Percentiles rank a stretch among this genome's conserved stretches.
Conservation (phyloP, 2,329 filamentous ascomycete species). For the Bipolaris zeicola region DNA sequence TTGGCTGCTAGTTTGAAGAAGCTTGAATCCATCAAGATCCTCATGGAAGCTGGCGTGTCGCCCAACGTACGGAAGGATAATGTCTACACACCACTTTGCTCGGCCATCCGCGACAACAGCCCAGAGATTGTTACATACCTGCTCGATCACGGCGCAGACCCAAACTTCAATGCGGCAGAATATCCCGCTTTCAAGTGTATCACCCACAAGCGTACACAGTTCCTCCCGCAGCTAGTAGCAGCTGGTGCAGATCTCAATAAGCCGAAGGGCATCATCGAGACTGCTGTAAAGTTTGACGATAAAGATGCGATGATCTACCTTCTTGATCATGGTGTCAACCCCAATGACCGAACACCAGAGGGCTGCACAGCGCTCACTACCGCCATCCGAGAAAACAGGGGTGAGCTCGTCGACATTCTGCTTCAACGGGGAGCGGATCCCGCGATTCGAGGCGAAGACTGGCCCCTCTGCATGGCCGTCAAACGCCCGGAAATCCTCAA, state of each 20-base stretch:
- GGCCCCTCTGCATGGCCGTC: conserved; percentile 73
- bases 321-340: conserved; percentile 63
- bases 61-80: conserved; percentile 68
- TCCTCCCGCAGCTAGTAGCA: conserved; percentile 61
- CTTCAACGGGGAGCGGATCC: conserved; percentile 66
- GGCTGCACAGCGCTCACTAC: conserved; percentile 69
- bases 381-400: conserved; percentile 65
- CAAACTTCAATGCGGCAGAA: conserved; percentile 63
- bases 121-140: conserved; percentile 66
- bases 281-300: conserved; percentile 66
- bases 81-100: conserved; percentile 70
- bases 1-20: conserved; percentile 68
- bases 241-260: conserved; percentile 65
- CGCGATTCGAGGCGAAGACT: conserved; percentile 68
- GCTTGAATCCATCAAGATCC: conserved; percentile 63
- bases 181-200: conserved; percentile 72
- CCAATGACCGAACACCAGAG: conserved; percentile 64
- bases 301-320: conserved; percentile 65
- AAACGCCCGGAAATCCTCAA: conserved; percentile 64
- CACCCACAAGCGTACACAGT: conserved; percentile 67
- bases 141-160: conserved; percentile 58
- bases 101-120: conserved; percentile 70
- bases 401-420: conserved; percentile 65
- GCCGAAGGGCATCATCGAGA: conserved; percentile 70
- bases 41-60: conserved; percentile 64